Evolutionary conservation across 73 alveolate genomes (phyloP).

Genomic region (Paramecium biaurelia): DNA sequence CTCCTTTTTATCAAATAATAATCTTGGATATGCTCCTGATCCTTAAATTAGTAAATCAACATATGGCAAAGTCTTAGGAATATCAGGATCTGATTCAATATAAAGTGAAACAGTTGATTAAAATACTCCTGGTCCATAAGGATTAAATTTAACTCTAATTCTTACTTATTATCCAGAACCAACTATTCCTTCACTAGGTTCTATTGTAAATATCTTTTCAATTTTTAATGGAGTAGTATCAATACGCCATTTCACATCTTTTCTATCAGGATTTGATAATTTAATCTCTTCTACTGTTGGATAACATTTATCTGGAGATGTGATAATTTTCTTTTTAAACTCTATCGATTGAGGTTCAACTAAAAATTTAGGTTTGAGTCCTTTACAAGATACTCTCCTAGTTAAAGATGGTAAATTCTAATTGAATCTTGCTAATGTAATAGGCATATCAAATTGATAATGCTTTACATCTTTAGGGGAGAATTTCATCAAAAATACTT

Average conservation of each 20-base stretch:
- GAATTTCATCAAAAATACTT: slow-evolving; percentile 19
- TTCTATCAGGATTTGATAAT: slow-evolving; percentile 86
- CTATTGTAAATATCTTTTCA: slow-evolving; percentile 80
- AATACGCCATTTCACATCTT: slow-evolving; percentile 80
- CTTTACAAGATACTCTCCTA: slow-evolving; percentile 78
- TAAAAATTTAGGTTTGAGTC: slow-evolving; percentile 90
- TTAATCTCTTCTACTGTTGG: slow-evolving; percentile 77
- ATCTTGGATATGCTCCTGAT: slow-evolving; percentile 97
- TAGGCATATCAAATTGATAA: slow-evolving; percentile 46
- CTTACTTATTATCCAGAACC: slow-evolving; percentile 87
- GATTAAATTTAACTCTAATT: slow-evolving; percentile 93
- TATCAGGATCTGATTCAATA: slow-evolving; percentile 79
- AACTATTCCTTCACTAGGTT: slow-evolving; percentile 86
- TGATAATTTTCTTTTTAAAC: slow-evolving; percentile 84
- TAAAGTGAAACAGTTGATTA: slow-evolving; percentile 82
- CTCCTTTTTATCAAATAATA: slow-evolving; percentile 95
- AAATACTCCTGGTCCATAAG: slow-evolving; percentile 93
- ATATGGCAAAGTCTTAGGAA: slow-evolving; percentile 74
- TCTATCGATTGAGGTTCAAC: slow-evolving; percentile 80
- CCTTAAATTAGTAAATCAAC: slow-evolving; percentile 88
- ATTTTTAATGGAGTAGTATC: slow-evolving; percentile 75
- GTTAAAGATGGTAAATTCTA: slow-evolving; percentile 40
- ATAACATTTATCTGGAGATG: slow-evolving; percentile 86
- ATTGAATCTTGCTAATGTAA: slow-evolving; percentile 37
- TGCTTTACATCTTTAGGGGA: slow-evolving; percentile 60